Evolutionary conservation across 768 basidiomycete species (phyloP).

Genomic region (Albatrellus ellisii): DNA sequence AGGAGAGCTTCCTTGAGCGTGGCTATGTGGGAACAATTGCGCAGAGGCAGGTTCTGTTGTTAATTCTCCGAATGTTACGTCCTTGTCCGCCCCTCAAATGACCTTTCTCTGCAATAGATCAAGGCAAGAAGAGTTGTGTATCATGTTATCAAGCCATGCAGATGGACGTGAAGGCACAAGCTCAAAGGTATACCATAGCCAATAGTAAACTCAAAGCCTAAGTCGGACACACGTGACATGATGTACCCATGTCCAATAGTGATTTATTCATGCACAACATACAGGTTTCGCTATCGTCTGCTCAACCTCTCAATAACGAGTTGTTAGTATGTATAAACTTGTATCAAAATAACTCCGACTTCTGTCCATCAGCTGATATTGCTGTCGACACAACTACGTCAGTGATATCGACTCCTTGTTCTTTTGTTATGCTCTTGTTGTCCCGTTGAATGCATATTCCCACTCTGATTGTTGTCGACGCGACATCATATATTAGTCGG

Average conservation of each 20-base stretch:
- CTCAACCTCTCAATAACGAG: too few relatives aligned
- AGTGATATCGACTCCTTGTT: slow-evolving; percentile 18
- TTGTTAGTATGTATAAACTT: too few relatives aligned
- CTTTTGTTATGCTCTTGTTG: slow-evolving; percentile 25
- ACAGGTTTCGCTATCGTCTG: too few relatives aligned
- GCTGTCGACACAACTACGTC: slow-evolving; percentile 34
- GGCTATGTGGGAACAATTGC: not conserved
- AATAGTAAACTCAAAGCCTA: too few relatives aligned
- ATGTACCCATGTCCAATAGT: too few relatives aligned
- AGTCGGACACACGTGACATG: too few relatives aligned
- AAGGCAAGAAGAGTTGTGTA: too few relatives aligned
- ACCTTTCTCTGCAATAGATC: slow-evolving; percentile 1
- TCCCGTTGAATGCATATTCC: slow-evolving; percentile 38
- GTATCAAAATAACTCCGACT: slow-evolving; percentile 31
- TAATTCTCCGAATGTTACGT: not conserved
- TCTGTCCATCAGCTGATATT: slow-evolving; percentile 28
- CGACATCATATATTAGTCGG: not conserved
- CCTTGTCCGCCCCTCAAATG: not conserved
- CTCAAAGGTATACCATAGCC: too few relatives aligned
- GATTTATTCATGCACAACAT: too few relatives aligned
- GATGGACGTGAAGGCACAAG: too few relatives aligned
- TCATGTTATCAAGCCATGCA: too few relatives aligned
- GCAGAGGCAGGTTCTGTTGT: slow-evolving; percentile 2
- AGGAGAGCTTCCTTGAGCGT: not conserved
- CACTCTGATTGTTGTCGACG: slow-evolving; percentile 17